These are phyloP conservation scores for Harrya chromipes DNA, from an alignment of 768 basidiomycete genomes.

Conservation along the genomic window DNA sequence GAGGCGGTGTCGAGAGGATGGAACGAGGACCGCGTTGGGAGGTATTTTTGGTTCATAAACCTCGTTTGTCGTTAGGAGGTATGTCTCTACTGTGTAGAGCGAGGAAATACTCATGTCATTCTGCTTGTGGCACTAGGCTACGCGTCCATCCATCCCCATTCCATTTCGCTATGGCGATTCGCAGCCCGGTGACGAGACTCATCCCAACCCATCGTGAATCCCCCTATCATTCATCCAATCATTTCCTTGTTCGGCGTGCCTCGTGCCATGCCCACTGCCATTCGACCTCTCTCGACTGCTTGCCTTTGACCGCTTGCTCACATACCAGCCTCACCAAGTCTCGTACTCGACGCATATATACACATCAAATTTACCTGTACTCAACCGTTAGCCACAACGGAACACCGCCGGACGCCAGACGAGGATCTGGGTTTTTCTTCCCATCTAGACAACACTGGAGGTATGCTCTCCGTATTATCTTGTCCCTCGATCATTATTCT, in stretches of 20 bases:
- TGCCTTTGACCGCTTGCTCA: background rate
- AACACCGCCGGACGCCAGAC: conserved; percentile 18
- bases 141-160: background rate
- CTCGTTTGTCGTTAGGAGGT: too few species aligned
- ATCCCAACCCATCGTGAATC: conserved; percentile 14
- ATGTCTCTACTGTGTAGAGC: background rate
- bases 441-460: conserved; percentile 19
- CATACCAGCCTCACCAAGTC: background rate
- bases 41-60: too few species aligned
- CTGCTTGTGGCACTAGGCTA: background rate
- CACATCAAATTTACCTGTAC: background rate
- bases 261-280: background rate
- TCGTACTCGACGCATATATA: too few species aligned
- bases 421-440: conserved; percentile 12
- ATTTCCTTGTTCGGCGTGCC: conserved; percentile 4
- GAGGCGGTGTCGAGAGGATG: too few species aligned
- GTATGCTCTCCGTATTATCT: conserved; percentile 21
- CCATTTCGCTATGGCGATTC: conserved; percentile 9
- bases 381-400: conserved; percentile 21
- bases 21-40: too few species aligned
- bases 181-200: background rate
- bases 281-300: background rate
- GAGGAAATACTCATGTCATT: background rate
- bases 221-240: background rate
- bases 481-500: conserved; percentile 8